Base-by-base conservation (phyloP, 2,329 filamentous ascomycete genomes). In the Colletotrichum noveboracense region DNA sequence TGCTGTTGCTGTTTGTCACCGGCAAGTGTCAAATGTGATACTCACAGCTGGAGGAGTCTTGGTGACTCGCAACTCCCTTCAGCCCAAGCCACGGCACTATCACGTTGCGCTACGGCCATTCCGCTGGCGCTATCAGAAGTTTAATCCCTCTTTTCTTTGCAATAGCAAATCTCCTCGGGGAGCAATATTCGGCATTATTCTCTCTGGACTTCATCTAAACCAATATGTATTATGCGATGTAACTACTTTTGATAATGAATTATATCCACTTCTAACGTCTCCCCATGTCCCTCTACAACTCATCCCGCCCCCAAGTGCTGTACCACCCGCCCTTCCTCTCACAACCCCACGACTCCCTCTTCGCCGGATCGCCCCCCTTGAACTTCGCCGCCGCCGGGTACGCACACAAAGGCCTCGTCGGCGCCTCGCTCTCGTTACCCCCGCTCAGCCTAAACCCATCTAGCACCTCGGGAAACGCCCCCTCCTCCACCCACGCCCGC, bases 401-500 rank as follows among this genome's bases (percentile, higher is more conserved):
- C 13, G 69, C 69, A 24, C 75, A 77, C 18, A 77, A 48, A 7
- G 75, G 75, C 38, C 75, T 70, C 26, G 64, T 72, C 60, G 61
- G 52, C 18, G 74, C 69, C 32, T 72, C 73, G 28, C 66, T 76
- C 13, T 76, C 75, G 73, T 76, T 77, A 18, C 55, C 48, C 16
- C 62, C 73, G 30, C 34, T 76, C 18, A 77, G 5, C 64, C 56
- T 73, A 28, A 65, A 77, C 26, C 75, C 75, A 2, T 70, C 64
- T 32, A 77, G 55, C 36, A 70, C 65, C 14, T 62, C 60, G 1
- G 75, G 75, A 12, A 58, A 62, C 58, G 10, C 26, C 3, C 69
- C 75, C 10, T 65, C 68, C 60, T 77, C 75, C 16, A 77, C 75
- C 75, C 75, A 77, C 13, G 71, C 28, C 30, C 68, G 43, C 68